Evolutionary conservation across 306 rosid genomes (phyloP), one percentile per base, ranked within the genome.

Genomic region (Rubus idaeus): DNA sequence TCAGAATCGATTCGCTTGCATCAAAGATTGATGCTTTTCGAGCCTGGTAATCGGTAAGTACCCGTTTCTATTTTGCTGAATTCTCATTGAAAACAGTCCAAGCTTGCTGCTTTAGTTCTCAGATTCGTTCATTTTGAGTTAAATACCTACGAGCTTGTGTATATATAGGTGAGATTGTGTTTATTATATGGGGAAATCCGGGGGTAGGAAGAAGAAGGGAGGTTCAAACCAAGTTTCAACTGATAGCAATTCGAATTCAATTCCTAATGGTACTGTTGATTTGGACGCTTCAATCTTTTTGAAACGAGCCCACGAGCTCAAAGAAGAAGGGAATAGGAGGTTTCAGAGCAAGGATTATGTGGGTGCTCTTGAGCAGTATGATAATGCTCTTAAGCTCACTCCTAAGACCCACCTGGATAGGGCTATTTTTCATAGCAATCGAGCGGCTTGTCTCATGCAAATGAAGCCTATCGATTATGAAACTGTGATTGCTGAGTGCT

Each of bases 381-480:
- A 96, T 47, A 93, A 58, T 86, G 98, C 96, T 14, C 90, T 96
- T 64, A 80, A 82, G 73, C 86, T 96, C 20, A 92, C 92, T 73
- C 98, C 99, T 8, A 96, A 93, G 81, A 81, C 76, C 44, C 96
- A 96, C 70, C 88, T 88, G 1, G 98, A 93, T 39, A 79, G 94
- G 71, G 98, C 98, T 0, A 89, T 93, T 51, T 96, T 96, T 53
- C 98, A 96, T 73, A 93, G 99, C 92, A 93, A 93, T 41, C 81
- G 88, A 70, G 99, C 98, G 0, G 97, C 98, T 11, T 96, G 99
- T 77, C 81, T 96, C 87, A 91, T 96, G 94, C 99, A 96, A 73
- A 91, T 89, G 97, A 96, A 91, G 87, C 99, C 98, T 3, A 85
- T 90, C 20, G 97, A 96, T 86, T 91, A 91, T 44, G 94, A 93